Base-by-base conservation (phyloP, 306 rosid genomes). In the Elaeagnus macrophylla region DNA sequence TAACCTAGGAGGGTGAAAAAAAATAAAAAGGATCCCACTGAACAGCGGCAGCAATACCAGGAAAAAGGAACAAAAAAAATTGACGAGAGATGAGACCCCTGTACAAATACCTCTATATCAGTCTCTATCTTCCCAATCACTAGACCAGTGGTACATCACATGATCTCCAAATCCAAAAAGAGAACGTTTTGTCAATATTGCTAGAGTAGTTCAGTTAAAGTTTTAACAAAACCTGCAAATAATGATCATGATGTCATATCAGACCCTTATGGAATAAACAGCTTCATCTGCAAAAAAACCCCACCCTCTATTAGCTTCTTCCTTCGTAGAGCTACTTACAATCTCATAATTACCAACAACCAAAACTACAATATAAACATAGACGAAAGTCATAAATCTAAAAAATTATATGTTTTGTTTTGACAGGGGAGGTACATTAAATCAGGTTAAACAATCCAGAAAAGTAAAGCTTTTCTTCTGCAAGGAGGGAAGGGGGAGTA, bases 51-150 rank as follows among this genome's bases (percentile, higher is more conserved):
- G 66, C 64, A 80, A 74, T 63, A 70, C 71, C 76, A 48, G 59
- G 57, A 53, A 12, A 45, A 32, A 32, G 43, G 54, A 40, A 44
- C 37, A 49, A 39, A 71, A 60, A 56, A 53, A 74, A 66, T 39
- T 49, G 61, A 64, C 77, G 81, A 79, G 88, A 76, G 88, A 86
- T 74, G 66, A 59, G 89, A 67, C 76, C 72, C 65, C 95, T 91
- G 95, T 91, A 90, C 97, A 90, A 62, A 77, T 78, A 72, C 79
- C 82, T 81, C 97, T 86, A 78, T 84, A 82, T 83, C 69, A 70
- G 80, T 72, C 81, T 76, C 93, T 60, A 67, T 83, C 94, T 80
- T 78, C 57, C 81, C 84, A 57, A 74, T 66, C 75, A 72, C 82
- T 74, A 83, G 75, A 61, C 54, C 81, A 74, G 89, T 80, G 84